Percentiles rank a stretch among this genome's conserved stretches.
These are phyloP conservation scores for Diaporthe sp. DNA, from an alignment of 2,329 filamentous ascomycete species.

Conservation along the genomic window DNA sequence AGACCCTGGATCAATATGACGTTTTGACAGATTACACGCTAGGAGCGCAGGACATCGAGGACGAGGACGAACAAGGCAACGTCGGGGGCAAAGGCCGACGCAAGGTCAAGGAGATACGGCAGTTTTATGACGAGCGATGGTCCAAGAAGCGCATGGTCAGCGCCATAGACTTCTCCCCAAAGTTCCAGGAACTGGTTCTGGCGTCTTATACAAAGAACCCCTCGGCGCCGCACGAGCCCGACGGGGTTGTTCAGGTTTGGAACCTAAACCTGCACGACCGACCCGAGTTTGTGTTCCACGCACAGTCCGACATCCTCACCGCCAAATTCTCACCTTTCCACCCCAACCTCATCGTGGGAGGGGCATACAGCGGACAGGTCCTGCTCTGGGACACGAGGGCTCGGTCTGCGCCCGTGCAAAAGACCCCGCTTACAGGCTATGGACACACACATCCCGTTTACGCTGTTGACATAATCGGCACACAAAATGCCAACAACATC, in stretches of 20 bases:
- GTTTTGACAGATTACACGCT: constrained; percentile 95
- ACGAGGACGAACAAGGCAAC: constrained; percentile 86
- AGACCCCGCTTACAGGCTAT: constrained; percentile 93
- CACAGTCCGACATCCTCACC: constrained; percentile 93
- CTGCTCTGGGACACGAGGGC: constrained; percentile 97
- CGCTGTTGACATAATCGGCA: constrained; percentile 94
- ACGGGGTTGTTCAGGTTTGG: constrained; percentile 96
- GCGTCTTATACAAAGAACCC: constrained; percentile 98
- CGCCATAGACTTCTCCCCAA: constrained; percentile 94
- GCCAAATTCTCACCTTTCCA: constrained; percentile 99
- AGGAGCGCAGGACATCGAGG: constrained; percentile 80
- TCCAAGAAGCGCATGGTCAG: constrained; percentile 98
- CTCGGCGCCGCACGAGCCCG: constrained; percentile 91
- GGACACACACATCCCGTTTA: constrained; percentile 98
- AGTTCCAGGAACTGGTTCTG: constrained; percentile 92
- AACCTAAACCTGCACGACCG: constrained; percentile 95
- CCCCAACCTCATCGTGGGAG: constrained; percentile 94
- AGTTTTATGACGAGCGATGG: constrained; percentile 96
- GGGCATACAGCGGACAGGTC: constrained; percentile 96
- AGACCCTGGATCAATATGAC: constrained; percentile 95
- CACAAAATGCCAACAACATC: constrained; percentile 98
- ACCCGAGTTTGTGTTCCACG: constrained; percentile 96
- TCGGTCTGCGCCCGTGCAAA: constrained; percentile 90
- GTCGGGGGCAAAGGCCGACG: constrained; percentile 79
- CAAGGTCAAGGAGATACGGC: constrained; percentile 87